phyloP scores from a whole-genome alignment of 768 basidiomycete species.

The Plicaturopsis crispa region DNA sequence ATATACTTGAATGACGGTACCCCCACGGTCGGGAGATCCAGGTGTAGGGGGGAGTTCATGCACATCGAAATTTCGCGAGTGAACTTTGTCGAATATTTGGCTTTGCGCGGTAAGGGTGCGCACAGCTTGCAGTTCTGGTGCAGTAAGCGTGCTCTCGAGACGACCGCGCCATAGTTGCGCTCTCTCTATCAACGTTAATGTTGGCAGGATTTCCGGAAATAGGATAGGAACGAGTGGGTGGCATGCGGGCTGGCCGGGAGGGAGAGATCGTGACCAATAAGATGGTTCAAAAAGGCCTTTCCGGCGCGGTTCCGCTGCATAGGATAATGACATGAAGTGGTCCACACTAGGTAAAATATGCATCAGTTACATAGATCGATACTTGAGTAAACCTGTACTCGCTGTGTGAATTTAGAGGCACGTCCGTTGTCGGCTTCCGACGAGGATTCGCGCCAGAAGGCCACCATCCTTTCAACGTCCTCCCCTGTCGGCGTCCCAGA shows the following conservation, averaged over 20 bases:
- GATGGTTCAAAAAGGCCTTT: conserved; percentile 71
- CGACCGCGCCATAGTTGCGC: conserved; percentile 56
- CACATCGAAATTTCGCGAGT: too few relatives aligned
- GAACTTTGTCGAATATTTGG: too few relatives aligned
- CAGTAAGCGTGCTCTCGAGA: conserved; percentile 51
- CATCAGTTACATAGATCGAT: not conserved
- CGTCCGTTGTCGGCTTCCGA: not conserved
- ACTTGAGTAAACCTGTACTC: conserved; percentile 2
- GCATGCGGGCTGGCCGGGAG: conserved; percentile 26
- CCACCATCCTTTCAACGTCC: conserved; percentile 42
- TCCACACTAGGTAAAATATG: conserved; percentile 40
- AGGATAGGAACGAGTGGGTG: conserved; percentile 57
- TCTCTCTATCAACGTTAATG: conserved; percentile 62
- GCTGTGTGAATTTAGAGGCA: not conserved
- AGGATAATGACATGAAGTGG: conserved; percentile 71
- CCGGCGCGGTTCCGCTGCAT: conserved; percentile 68
- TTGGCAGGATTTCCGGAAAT: conserved; percentile 70
- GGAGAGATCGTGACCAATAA: conserved; percentile 52
- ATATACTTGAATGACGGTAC: conserved; percentile 67
- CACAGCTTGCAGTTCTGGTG: too few relatives aligned
- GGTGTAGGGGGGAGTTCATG: too few relatives aligned
- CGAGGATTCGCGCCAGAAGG: conserved; percentile 51
- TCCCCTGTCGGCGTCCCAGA: conserved; percentile 32
- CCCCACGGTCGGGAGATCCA: conserved; percentile 46
- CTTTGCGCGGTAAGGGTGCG: too few relatives aligned